phyloP scores from a whole-genome alignment of 495 filamentous ascomycete species.

The Umbilicaria muhlenbergii region DNA sequence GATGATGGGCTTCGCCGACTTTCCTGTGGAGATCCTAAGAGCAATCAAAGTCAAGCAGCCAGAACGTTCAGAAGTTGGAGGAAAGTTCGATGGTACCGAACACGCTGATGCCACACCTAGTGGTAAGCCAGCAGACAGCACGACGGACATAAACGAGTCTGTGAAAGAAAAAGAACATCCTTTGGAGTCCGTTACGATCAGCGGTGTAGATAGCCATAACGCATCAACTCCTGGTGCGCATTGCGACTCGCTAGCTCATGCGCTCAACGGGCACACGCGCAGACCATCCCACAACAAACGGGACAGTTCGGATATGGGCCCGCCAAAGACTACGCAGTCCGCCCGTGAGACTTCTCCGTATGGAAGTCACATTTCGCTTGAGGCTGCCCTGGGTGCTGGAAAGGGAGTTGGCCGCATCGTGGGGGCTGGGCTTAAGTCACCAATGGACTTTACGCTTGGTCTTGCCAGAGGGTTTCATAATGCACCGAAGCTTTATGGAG shows the following conservation, averaged over 20 bases:
- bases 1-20: constrained; percentile 66
- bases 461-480: constrained; percentile 79
- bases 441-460: constrained; percentile 65
- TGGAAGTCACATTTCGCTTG: constrained; percentile 24
- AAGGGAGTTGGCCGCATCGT: constrained; percentile 54
- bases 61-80: background rate
- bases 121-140: no score
- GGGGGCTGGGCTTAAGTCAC: constrained; percentile 52
- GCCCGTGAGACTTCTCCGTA: constrained; percentile 2
- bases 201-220: no score
- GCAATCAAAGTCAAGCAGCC: constrained; percentile 31
- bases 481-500: constrained; percentile 62
- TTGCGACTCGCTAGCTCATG: background rate
- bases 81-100: no score
- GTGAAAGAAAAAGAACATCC: no score
- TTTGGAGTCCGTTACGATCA: no score
- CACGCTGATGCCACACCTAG: no score
- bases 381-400: constrained; percentile 41
- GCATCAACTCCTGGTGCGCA: no score
- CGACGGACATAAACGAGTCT: no score
- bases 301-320: no score
- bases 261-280: background rate
- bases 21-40: constrained; percentile 53
- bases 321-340: constrained; percentile 1
- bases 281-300: background rate